A percentile compares a stretch with the other conserved stretches of the same genome.
phyloP scores from a whole-genome alignment of 129 eudicot genomes.

The Artemisia annua region DNA sequence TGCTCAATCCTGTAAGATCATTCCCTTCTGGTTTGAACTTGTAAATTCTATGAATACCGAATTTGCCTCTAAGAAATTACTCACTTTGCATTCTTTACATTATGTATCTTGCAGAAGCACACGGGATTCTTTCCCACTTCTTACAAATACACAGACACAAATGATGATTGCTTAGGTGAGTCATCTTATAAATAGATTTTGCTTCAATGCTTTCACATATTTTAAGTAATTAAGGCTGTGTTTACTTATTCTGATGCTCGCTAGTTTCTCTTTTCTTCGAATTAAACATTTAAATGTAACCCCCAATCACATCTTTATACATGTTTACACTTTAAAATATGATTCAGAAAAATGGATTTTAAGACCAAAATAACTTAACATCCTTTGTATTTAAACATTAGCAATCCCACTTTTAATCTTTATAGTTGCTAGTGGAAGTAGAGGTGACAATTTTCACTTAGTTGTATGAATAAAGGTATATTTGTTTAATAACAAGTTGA shows the following conservation, averaged over 20 bases:
- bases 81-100: background rate
- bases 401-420: background rate
- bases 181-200: too few relatives aligned
- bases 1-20: constrained; percentile 77
- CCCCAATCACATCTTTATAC: too few relatives aligned
- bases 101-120: constrained; percentile 47
- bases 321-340: too few relatives aligned
- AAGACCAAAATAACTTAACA: too few relatives aligned
- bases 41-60: background rate
- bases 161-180: constrained; percentile 71
- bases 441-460: background rate
- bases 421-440: constrained; percentile 16
- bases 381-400: too few relatives aligned
- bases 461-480: background rate
- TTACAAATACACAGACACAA: constrained; percentile 45
- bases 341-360: too few relatives aligned
- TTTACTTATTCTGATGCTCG: too few relatives aligned
- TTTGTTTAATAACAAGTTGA: background rate
- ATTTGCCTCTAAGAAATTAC: background rate
- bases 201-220: too few relatives aligned
- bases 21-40: constrained; percentile 6
- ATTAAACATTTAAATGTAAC: too few relatives aligned
- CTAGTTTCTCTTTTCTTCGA: too few relatives aligned
- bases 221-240: too few relatives aligned
- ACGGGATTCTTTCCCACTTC: constrained; percentile 75